Evolutionary conservation across 352 stramenopile genomes (phyloP), one percentile per base, ranked within the genome.

Genomic region (Phytophthora pisi): DNA sequence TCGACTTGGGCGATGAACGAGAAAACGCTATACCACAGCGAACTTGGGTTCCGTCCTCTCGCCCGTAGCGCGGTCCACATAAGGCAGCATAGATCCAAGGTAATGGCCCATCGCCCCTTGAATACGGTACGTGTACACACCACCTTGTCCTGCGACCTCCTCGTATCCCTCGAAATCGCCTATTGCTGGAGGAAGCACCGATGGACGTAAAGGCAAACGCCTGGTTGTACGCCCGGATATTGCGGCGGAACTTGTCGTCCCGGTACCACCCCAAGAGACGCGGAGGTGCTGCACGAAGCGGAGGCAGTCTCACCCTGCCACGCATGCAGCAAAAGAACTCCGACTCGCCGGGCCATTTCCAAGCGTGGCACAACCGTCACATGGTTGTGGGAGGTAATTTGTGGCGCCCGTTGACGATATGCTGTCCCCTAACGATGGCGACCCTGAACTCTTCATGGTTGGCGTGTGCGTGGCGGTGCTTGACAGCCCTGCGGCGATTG

Each of bases 1-100:
- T 15, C 59, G 24, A 69, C 64, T 36, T 69, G 61, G n/a, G n/a
- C n/a, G n/a, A n/a, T n/a, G n/a, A n/a, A n/a, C n/a, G n/a, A n/a
- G n/a, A n/a, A n/a, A n/a, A n/a, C n/a, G n/a, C n/a, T n/a, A n/a
- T n/a, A n/a, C n/a, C n/a, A n/a, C n/a, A 5, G 54, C 43, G 30
- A 69, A 69, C 53, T 64, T 58, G 1, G 62, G 51, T 1, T 11
- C 16, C 2, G 30, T 30, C n/a, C 16, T 16, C n/a, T 56, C 5
- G 0, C 28, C 16, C 1, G 30, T 46, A 1, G 4, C 1, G 2
- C 13, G 30, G n/a, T 57, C 51, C 3, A 28, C 4, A 3, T 20
- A 31, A 26, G 30, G 30, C 7, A 46, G 3, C 28, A 31, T 26
- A 5, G 50, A 55, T 5, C 50, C 50, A 2, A 55, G 0, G 28